Base-by-base conservation (phyloP, 2,329 filamentous ascomycete species). In the Arthrobotrys sinensis region DNA sequence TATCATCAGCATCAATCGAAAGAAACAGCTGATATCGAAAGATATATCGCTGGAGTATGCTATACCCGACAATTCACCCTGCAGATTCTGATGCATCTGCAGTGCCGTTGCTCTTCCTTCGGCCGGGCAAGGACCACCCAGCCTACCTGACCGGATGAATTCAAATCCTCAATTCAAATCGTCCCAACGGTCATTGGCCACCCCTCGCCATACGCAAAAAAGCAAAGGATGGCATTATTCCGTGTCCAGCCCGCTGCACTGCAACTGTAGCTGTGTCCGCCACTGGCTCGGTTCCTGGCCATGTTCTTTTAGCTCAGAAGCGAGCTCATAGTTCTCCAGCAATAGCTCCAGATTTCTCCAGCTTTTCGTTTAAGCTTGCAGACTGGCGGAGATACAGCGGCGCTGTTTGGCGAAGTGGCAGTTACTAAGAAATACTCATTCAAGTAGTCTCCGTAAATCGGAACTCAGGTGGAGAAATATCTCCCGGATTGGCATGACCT, bases 201-300 rank as follows among this genome's bases (percentile, higher is more conserved):
- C 64, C 36, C 52, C 45, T 50, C 55, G 43, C 46, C 34, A 32
- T 55, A 48, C 34, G 45, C 43, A 53, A 73, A 73, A 73, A 73
- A 73, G 60, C 60, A 73, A 73, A 71, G 24, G 73, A 67, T 60
- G 43, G 36, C 24, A 64, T 71, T 71, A 70, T 70, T 70, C 72
- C 72, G 72, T 77, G 64, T 60, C 52, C 50, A 66, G 24, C 57
- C 57, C 46, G 57, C 36, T 70, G 67, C 55, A 38, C 43, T 45
- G 67, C 45, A 64, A 71, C 69, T 66, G 70, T 55, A 52, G 28
- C 70, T 67, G 62, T 52, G 12, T 32, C 40, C 70, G 53, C 52
- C 70, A 75, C 70, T 75, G 70, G 70, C 66, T 75, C 70, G 70
- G 70, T 75, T 75, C 70, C 63, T 62, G 69, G 43, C 50, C 46